Base-by-base conservation (phyloP, 768 basidiomycete species). In the Kwoniella mangroviensis region DNA sequence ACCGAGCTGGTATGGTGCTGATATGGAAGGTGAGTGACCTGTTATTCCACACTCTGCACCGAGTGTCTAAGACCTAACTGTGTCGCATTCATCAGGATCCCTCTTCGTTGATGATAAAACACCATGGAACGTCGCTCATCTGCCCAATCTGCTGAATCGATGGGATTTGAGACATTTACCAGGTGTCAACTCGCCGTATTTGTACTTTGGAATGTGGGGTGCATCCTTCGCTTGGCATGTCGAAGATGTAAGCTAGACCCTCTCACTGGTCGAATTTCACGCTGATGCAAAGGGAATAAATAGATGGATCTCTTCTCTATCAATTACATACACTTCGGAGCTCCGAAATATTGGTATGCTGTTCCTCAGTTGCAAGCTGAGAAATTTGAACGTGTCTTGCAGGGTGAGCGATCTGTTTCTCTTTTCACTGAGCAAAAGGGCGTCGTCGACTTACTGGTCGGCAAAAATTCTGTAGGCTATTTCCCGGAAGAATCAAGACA, bases 201-300 rank as follows among this genome's bases (percentile, higher is more conserved):
- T 98, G 2, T 98, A 98, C 83, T 98, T 95, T 81, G 97, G 97
- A 73, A 98, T 98, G 95, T 99, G 97, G 97, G 87, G 94, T 61
- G 96, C 96, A 24, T 94, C 94, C 0, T 98, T 98, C 83, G 93
- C 94, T 0, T 99, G 97, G 96, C 97, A 99, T 77, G 97, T 99
- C 58, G 97, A 99, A 83, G 97, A 99, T 75, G 81, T 82, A 49
- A 79, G 81, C 70, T 9, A 13, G 2, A 22, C 34, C n/a, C 34
- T 17, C 52, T 11, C 6, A 10, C 3, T 43, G 45, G 24, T 61
- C 4, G 17, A 22, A 26, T 41, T 34, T 15, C 2, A 15, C n/a
- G 58, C 56, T 59, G 49, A 65, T 19, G 4, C 21, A 13, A 49
- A 7, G 54, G 17, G 4, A 45, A 1, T 70, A 82, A 45, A 1